Evolutionary conservation across 805 yeast species (phyloP).

Genomic region (Cyberlindnera suaveolens): DNA sequence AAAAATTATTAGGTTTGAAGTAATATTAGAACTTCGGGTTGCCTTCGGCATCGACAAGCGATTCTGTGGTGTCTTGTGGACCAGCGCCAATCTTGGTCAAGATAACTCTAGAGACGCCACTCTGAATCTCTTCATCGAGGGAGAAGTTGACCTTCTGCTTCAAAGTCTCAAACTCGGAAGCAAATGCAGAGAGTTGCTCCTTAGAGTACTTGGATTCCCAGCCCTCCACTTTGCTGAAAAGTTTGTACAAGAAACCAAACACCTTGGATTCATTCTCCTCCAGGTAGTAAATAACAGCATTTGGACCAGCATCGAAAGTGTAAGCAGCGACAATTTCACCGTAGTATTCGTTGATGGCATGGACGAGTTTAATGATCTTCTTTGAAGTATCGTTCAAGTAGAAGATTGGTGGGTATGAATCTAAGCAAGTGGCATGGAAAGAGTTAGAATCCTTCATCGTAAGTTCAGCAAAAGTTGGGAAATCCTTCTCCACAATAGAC

Average conservation of each 20-base stretch:
- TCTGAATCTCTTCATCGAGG: constrained; percentile 45
- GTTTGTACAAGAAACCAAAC: constrained; percentile 59
- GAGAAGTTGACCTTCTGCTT: constrained; percentile 30
- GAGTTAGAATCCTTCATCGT: constrained; percentile 97
- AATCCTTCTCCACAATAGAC: constrained; percentile 69
- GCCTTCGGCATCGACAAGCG: constrained; percentile 57
- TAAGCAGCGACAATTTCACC: constrained; percentile 77
- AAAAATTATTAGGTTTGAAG: neutral
- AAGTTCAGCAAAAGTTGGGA: constrained; percentile 73
- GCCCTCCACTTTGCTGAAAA: constrained; percentile 56
- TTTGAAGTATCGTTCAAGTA: constrained; percentile 89
- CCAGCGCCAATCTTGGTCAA: constrained; percentile 85
- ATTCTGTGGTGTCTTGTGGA: constrained; percentile 56
- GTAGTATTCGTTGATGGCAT: constrained; percentile 60
- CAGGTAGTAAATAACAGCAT: constrained; percentile 90
- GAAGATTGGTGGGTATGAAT: constrained; percentile 92
- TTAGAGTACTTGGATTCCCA: constrained; percentile 48
- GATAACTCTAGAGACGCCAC: constrained; percentile 79
- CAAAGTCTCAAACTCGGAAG: constrained; percentile 22
- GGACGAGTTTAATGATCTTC: constrained; percentile 70
- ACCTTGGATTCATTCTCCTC: constrained; percentile 67
- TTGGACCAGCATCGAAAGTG: constrained; percentile 99
- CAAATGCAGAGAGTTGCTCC: constrained; percentile 23
- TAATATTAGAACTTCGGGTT: constrained; percentile 34
- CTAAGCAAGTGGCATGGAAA: constrained; percentile 97